Evolutionary conservation across 371 early-diverging fungal genomes (phyloP), one percentile per base, ranked within the genome.

Genomic region (Mortierella sp.): DNA sequence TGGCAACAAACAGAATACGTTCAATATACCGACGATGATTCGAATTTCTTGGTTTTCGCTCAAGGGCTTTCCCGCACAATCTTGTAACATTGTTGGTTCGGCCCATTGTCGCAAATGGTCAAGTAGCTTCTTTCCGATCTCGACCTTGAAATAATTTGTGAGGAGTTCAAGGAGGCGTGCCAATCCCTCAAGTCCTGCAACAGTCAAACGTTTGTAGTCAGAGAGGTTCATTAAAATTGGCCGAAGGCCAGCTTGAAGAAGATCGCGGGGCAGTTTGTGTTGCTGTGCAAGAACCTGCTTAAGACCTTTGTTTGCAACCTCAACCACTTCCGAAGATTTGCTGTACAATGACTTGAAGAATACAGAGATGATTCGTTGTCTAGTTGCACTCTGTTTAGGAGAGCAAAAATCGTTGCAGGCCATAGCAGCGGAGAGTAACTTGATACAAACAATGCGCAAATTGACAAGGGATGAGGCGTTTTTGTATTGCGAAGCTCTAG

Each of bases 311-410:
- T 97, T 95, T 0, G 98, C 97, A 13, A 93, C 97, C 43, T 97
- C 97, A 2, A 99, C 98, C 1, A 99, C 95, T 79, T 97, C 97
- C 0, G 92, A 89, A 1, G 94, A 92, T 70, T 95, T 96, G 68
- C 95, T 91, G 78, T 99, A 98, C 21, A 99, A 85, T 7, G 96
- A 95, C 85, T 98, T 99, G 90, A 99, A 99, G 76, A 99, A 99
- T 19, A 99, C 96, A 10, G 96, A 91, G 50, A 97, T 96, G 45
- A 99, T 98, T 41, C 98, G 92, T 4, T 93, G 92, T 21, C 97
- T 89, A 1, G 93, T 94, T 21, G 88, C 88, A 16, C 87, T 89
- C 76, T 96, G 95, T 58, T 92, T 88, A 22, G 92, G 89, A 19
- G 84, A 86, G 32, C 88, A 84, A 67, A 95, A 94, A 62, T 98